Evolutionary conservation across 2,329 filamentous ascomycete species (phyloP).

Genomic region (Metarhizium album): DNA sequence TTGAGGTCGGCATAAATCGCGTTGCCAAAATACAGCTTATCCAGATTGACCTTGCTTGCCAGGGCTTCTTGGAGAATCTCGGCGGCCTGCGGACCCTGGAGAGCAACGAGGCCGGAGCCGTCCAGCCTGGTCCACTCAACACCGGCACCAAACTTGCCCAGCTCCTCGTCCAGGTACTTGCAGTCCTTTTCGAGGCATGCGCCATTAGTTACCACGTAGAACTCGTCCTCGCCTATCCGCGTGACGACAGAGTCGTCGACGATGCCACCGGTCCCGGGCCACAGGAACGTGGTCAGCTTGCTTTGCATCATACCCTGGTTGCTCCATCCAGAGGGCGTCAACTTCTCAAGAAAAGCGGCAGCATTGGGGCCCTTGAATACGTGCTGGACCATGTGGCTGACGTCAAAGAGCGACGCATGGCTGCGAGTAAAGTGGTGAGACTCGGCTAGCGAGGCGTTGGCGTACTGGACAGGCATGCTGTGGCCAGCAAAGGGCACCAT

Average conservation of each 20-base stretch:
- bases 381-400: constrained; percentile 94
- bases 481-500: constrained; percentile 96
- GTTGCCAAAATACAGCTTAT: constrained; percentile 71
- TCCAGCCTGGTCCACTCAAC: constrained; percentile 60
- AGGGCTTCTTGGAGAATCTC: constrained; percentile 58
- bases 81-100: constrained; percentile 75
- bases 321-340: constrained; percentile 68
- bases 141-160: constrained; percentile 45
- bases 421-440: constrained; percentile 85
- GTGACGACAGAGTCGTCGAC: constrained; percentile 92
- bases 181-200: constrained; percentile 84
- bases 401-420: constrained; percentile 87
- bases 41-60: constrained; percentile 43
- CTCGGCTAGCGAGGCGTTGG: constrained; percentile 62
- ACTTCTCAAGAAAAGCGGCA: constrained; percentile 66
- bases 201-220: constrained; percentile 94
- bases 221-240: constrained; percentile 59
- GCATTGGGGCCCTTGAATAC: constrained; percentile 72
- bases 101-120: constrained; percentile 68
- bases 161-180: constrained; percentile 60
- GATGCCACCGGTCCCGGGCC: constrained; percentile 74
- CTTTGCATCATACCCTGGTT: constrained; percentile 57
- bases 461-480: constrained; percentile 87
- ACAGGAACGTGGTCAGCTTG: constrained; percentile 75
- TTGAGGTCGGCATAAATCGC: constrained; percentile 56